These are phyloP conservation scores for Starmerella vaccinii DNA, from an alignment of 805 yeast species.

Conservation along the genomic window DNA sequence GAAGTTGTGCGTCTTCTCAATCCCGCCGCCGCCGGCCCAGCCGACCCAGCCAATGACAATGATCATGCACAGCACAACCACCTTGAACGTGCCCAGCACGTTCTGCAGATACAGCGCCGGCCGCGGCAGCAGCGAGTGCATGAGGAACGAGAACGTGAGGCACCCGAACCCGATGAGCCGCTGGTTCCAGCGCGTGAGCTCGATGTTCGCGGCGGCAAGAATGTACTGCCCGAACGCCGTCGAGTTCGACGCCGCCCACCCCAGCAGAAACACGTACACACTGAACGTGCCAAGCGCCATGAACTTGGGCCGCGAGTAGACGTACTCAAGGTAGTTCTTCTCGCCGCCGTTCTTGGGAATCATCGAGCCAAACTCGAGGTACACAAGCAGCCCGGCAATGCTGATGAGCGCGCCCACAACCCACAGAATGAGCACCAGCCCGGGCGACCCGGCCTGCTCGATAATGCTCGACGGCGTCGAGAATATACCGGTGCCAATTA, in stretches of 20 bases:
- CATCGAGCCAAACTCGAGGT: conserved; percentile 63
- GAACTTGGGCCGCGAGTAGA: conserved; percentile 58
- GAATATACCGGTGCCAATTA: conserved; percentile 69
- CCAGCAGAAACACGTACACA: conserved; percentile 60
- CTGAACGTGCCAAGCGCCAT: conserved; percentile 58
- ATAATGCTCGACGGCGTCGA: conserved; percentile 56
- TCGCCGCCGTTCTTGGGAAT: conserved; percentile 81
- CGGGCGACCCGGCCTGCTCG: conserved; percentile 54
- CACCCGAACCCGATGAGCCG: conserved; percentile 69
- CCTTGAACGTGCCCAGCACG: conserved; percentile 58
- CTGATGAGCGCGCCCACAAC: conserved; percentile 64
- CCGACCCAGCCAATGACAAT: conserved; percentile 73
- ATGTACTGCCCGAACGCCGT: conserved; percentile 71
- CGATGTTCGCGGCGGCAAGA: conserved; percentile 37
- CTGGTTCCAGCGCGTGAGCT: conserved; percentile 50
- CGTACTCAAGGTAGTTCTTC: conserved; percentile 65
- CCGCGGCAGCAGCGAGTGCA: conserved; percentile 52
- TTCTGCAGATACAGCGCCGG: conserved; percentile 58
- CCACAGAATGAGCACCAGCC: conserved; percentile 63
- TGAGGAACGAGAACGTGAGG: conserved; percentile 55
- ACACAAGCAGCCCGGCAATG: conserved; percentile 51
- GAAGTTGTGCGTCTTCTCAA: conserved; percentile 50
- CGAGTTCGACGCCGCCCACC: conserved; percentile 81
- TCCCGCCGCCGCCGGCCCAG: conserved; percentile 53
- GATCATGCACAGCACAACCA: conserved; percentile 59